Conservation (phyloP, 2,329 filamentous ascomycete genomes). For the Pezizomycotina sp. region DNA sequence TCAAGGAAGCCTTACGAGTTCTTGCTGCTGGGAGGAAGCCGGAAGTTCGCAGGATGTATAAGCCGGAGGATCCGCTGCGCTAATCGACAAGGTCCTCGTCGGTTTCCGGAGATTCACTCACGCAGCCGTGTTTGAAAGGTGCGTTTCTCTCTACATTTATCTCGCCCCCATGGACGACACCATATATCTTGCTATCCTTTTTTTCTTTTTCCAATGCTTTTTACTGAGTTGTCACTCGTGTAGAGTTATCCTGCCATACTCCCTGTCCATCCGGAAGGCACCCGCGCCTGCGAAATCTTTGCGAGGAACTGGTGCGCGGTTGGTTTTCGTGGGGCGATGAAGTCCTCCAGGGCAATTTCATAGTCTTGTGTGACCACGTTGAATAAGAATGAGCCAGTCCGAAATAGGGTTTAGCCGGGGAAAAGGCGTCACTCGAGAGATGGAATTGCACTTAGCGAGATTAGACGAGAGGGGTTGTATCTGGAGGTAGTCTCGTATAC, state of each 20-base stretch:
- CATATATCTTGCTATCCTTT: background rate
- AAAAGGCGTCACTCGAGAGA: background rate
- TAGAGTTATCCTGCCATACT: background rate
- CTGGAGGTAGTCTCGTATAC: background rate
- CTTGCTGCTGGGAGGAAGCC: conserved; percentile 39
- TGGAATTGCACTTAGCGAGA: no score
- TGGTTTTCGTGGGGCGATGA: conserved; percentile 73
- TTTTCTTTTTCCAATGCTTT: background rate
- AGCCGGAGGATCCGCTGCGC: conserved; percentile 26
- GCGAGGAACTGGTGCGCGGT: conserved; percentile 55
- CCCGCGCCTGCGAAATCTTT: conserved; percentile 56
- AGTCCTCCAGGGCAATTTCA: conserved; percentile 50
- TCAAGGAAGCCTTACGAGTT: conserved; percentile 68
- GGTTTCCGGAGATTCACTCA: conserved; percentile 57
- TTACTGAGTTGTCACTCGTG: background rate
- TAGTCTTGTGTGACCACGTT: conserved; percentile 37
- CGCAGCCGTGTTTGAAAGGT: conserved; percentile 51
- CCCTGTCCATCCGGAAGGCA: conserved; percentile 28
- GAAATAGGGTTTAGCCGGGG: background rate
- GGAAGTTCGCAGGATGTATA: conserved; percentile 10
- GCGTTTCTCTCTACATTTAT: conserved; percentile 35
- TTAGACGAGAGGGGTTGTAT: background rate
- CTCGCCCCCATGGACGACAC: no score
- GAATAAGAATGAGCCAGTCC: conserved; percentile 21
- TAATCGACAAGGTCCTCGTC: conserved; percentile 6